Percentiles rank a stretch among this genome's conserved stretches.
Conservation (phyloP, 768 basidiomycete species). For the Myochromella boudieri region DNA sequence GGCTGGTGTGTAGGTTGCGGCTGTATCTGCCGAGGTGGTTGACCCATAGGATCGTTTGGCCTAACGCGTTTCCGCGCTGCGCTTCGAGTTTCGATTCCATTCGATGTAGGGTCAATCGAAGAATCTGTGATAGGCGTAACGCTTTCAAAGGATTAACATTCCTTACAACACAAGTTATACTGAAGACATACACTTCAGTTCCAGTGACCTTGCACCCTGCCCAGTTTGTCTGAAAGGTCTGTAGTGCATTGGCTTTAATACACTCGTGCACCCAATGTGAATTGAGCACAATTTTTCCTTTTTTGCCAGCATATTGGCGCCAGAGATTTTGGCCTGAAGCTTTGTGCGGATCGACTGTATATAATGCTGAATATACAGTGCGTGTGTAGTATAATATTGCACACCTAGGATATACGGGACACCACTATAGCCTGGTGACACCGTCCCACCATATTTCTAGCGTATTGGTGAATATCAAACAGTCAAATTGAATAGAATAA, state of each 20-base stretch:
- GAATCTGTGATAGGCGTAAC: slow-evolving; percentile 20
- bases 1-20: slow-evolving; percentile 17
- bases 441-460: slow-evolving; percentile 76
- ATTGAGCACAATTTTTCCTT: slow-evolving; percentile 74
- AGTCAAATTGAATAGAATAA: neutral
- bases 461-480: slow-evolving; percentile 14
- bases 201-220: slow-evolving; percentile 82
- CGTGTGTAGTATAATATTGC: slow-evolving; percentile 21
- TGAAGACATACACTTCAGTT: slow-evolving; percentile 57
- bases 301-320: slow-evolving; percentile 77
- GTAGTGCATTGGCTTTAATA: slow-evolving; percentile 63
- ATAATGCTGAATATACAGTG: slow-evolving; percentile 8
- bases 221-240: slow-evolving; percentile 77
- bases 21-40: slow-evolving; percentile 16
- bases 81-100: slow-evolving; percentile 8
- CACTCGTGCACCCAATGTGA: slow-evolving; percentile 79
- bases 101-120: slow-evolving; percentile 11
- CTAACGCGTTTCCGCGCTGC: slow-evolving; percentile 12
- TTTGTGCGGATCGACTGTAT: slow-evolving; percentile 73
- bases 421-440: slow-evolving; percentile 75
- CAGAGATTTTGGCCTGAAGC: slow-evolving; percentile 80
- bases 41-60: slow-evolving; percentile 6
- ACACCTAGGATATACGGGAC: slow-evolving; percentile 79
- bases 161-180: neutral
- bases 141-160: slow-evolving; percentile 4